Evolutionary conservation across 257 asterid species (phyloP).

Genomic region (Handroanthus guayacan): DNA sequence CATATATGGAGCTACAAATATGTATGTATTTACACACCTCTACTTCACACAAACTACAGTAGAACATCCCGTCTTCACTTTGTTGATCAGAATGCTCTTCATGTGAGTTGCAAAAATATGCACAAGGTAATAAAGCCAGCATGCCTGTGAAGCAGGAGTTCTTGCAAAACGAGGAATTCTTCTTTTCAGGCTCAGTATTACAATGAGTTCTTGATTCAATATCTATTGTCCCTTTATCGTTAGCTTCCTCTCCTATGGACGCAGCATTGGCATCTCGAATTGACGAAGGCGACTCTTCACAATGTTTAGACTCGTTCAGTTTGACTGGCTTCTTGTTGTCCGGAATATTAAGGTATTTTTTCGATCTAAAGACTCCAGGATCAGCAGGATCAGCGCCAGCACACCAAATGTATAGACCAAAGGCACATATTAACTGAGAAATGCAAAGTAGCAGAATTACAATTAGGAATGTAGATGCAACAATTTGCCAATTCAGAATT

Average conservation of each 20-base stretch:
- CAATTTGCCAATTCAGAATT: not conserved
- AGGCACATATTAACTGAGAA: conserved; percentile 73
- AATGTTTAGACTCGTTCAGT: conserved; percentile 53
- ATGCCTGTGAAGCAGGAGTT: conserved; percentile 43
- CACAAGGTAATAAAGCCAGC: conserved; percentile 76
- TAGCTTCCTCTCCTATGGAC: conserved; percentile 48
- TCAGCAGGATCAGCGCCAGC: conserved; percentile 99
- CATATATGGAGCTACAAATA: not conserved
- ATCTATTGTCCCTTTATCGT: conserved; percentile 45
- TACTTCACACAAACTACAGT: conserved; percentile 97
- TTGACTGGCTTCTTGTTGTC: conserved; percentile 52
- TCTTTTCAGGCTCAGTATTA: conserved; percentile 45
- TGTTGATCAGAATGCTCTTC: conserved; percentile 75
- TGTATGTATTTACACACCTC: conserved; percentile 62
- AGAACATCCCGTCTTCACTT: conserved; percentile 98
- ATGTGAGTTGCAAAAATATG: conserved; percentile 57
- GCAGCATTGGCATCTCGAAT: conserved; percentile 58
- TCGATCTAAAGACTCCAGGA: conserved; percentile 85
- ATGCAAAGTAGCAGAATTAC: not conserved
- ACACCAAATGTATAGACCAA: conserved; percentile 93
- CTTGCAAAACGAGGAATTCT: conserved; percentile 38
- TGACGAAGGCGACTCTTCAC: conserved; percentile 70
- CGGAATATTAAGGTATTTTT: conserved; percentile 69
- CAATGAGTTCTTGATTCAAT: conserved; percentile 50
- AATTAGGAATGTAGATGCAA: not conserved